A percentile compares a stretch with the other conserved stretches of the same genome.
These are phyloP conservation scores for Kandelia obovata DNA, from an alignment of 345 rosid genomes.

Conservation along the genomic window DNA sequence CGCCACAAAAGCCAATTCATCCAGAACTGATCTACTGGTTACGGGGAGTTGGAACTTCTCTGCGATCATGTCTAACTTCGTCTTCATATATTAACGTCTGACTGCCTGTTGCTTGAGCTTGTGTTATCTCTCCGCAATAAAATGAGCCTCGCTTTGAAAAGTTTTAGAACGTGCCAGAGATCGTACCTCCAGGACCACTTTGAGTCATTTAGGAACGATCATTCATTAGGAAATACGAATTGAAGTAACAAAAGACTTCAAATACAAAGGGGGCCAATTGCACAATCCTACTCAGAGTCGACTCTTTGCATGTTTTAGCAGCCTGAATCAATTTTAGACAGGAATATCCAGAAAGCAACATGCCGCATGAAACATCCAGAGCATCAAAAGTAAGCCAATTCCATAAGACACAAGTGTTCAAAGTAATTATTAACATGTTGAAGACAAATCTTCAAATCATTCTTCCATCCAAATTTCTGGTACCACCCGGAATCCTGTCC, in stretches of 20 bases:
- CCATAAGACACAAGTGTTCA: slow-evolving; percentile 2
- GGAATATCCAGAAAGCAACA: background rate
- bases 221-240: background rate
- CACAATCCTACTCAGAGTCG: slow-evolving; percentile 79
- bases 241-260: background rate
- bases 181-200: slow-evolving; percentile 81
- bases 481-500: slow-evolving; percentile 90
- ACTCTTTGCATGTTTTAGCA: slow-evolving; percentile 82
- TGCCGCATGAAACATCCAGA: background rate
- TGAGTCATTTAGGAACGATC: slow-evolving; percentile 52
- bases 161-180: background rate
- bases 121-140: no score
- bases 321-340: slow-evolving; percentile 41
- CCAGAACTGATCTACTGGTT: no score
- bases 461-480: slow-evolving; percentile 95
- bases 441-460: slow-evolving; percentile 72
- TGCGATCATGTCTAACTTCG: no score
- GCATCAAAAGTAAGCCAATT: slow-evolving; percentile 1
- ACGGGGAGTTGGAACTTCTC: no score
- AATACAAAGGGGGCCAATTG: slow-evolving; percentile 44
- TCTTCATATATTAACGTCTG: no score
- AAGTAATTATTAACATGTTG: slow-evolving; percentile 7
- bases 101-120: no score
- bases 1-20: no score
- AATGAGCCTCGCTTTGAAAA: no score